Conservation (phyloP, 73 alveolate genomes). For the Paramecium caudatum region DNA sequence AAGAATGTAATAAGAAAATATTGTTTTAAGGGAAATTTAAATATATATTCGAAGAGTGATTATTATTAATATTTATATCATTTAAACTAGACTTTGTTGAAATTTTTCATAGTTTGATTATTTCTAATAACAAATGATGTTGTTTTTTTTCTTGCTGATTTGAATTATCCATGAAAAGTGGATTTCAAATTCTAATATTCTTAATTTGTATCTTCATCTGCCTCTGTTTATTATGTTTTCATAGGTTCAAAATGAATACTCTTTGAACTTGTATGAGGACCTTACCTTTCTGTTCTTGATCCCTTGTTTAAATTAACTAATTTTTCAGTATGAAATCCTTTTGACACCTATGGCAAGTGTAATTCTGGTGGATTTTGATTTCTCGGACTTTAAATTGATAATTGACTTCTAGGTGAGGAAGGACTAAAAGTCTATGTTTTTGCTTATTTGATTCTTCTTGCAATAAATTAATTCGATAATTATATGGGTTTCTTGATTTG, state of each 20-base stretch:
- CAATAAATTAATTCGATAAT: slow-evolving; percentile 8
- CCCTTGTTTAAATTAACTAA: no score
- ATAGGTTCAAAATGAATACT: slow-evolving; percentile 31
- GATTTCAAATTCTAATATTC: background rate
- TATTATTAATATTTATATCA: background rate
- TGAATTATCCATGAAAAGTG: background rate
- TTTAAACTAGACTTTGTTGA: slow-evolving; percentile 4
- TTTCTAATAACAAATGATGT: slow-evolving; percentile 12
- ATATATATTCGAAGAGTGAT: background rate
- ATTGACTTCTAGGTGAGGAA: slow-evolving; percentile 46
- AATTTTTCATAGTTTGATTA: background rate
- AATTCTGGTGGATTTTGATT: background rate
- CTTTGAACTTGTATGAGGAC: slow-evolving; percentile 4
- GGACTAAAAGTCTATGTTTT: slow-evolving; percentile 20
- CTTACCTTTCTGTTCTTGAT: no score
- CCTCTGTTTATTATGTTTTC: background rate
- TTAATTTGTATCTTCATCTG: background rate
- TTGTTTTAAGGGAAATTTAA: background rate
- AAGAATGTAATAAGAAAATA: background rate
- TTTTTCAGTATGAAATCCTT: background rate
- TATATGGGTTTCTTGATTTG: background rate
- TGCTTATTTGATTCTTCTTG: slow-evolving; percentile 17
- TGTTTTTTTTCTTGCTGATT: background rate
- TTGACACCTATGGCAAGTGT: background rate
- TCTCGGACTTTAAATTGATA: slow-evolving; percentile 10